Evolutionary conservation across 768 basidiomycete species (phyloP).

Genomic region (Cystobasidium ongulense): DNA sequence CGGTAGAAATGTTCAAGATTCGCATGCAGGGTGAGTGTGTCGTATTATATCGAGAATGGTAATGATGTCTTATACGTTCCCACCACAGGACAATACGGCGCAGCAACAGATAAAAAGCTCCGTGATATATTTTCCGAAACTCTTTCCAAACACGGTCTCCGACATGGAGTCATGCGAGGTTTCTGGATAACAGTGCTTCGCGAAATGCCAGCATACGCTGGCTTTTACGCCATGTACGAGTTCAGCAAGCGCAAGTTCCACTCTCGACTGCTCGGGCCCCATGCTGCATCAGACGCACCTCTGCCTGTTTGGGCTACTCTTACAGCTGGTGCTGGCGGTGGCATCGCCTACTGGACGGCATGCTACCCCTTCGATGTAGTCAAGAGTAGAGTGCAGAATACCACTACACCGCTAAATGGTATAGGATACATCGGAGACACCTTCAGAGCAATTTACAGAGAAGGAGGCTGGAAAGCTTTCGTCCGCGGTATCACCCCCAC

Average conservation of each 20-base stretch:
- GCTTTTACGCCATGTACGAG: slow-evolving; percentile 63
- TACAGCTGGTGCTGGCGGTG: slow-evolving; percentile 55
- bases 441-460: slow-evolving; percentile 36
- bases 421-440: slow-evolving; percentile 39
- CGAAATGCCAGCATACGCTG: slow-evolving; percentile 91
- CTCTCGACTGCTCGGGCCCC: slow-evolving; percentile 42
- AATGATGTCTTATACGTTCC: slow-evolving; percentile 15
- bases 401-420: slow-evolving; percentile 37
- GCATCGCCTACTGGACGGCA: slow-evolving; percentile 83
- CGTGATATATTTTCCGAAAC: slow-evolving; percentile 65
- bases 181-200: slow-evolving; percentile 93
- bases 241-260: slow-evolving; percentile 72
- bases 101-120: slow-evolving; percentile 66
- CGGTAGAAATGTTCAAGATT: slow-evolving; percentile 97
- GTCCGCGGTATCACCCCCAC: slow-evolving; percentile 42
- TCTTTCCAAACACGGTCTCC: slow-evolving; percentile 78
- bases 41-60: neutral
- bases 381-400: slow-evolving; percentile 39
- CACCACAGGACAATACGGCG: slow-evolving; percentile 59
- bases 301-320: slow-evolving; percentile 78
- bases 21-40: slow-evolving; percentile 69
- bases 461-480: slow-evolving; percentile 38
- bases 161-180: slow-evolving; percentile 85
- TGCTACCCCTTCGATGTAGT: slow-evolving; percentile 66
- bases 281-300: slow-evolving; percentile 44